Conservation (phyloP, 2,329 filamentous ascomycete species). For the Diaporthe longicolla region DNA sequence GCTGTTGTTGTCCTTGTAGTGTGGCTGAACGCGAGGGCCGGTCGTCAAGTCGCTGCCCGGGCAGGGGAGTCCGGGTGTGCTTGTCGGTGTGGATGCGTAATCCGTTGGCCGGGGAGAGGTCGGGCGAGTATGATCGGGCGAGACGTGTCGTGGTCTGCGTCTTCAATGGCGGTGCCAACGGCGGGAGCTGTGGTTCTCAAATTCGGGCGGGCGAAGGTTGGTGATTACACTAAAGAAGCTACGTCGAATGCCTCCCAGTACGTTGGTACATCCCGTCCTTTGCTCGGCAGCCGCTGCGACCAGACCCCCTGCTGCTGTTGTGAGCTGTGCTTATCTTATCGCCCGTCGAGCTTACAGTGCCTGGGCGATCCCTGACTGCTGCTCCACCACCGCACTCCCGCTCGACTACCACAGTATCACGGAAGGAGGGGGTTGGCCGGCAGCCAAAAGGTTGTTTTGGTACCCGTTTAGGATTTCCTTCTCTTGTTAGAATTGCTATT, state of each 20-base stretch:
- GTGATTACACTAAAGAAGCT: slow-evolving; percentile 7
- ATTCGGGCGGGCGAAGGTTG: background rate
- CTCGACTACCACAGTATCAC: slow-evolving; percentile 18
- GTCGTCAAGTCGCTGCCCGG: background rate
- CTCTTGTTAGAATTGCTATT: background rate
- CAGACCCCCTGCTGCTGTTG: slow-evolving; percentile 31
- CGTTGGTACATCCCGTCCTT: background rate
- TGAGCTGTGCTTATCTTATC: slow-evolving; percentile 36
- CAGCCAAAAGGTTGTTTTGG: background rate
- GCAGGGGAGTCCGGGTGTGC: background rate
- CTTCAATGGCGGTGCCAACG: background rate
- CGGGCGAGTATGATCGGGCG: background rate
- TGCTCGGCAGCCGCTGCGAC: background rate
- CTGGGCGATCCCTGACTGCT: slow-evolving; percentile 7
- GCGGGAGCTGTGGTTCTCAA: background rate
- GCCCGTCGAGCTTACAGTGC: background rate
- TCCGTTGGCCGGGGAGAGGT: background rate
- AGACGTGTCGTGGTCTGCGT: background rate
- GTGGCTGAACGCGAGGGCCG: background rate
- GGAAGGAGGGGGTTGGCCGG: slow-evolving; percentile 3
- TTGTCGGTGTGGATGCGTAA: background rate
- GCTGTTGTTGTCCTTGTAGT: background rate
- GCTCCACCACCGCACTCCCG: background rate
- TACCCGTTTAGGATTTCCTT: background rate
- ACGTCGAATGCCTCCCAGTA: slow-evolving; percentile 18